A percentile compares a stretch with the other conserved stretches of the same genome.
Evolutionary conservation across 2,329 filamentous ascomycete genomes (phyloP).

Genomic region (Pseudonectria foliicola): DNA sequence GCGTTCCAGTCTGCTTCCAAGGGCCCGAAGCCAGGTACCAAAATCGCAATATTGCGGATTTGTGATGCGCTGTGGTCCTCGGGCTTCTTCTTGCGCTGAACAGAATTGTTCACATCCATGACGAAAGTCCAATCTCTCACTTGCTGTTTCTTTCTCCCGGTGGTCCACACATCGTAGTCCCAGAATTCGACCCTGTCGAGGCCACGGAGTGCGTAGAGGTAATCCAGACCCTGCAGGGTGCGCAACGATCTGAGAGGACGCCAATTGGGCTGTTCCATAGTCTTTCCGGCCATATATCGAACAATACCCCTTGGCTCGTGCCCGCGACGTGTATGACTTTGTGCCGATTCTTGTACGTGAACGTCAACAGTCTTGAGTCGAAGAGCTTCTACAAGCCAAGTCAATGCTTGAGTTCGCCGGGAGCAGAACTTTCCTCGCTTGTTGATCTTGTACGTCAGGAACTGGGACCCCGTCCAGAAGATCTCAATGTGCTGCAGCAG

Average conservation of each 20-base stretch:
- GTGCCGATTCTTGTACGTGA: conserved; percentile 32
- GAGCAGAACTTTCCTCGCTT: conserved; percentile 25
- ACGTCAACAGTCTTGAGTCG: conserved; percentile 35
- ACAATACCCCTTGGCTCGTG: conserved; percentile 27
- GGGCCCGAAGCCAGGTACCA: conserved; percentile 8
- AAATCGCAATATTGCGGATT: conserved; percentile 14
- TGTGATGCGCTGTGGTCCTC: conserved; percentile 5
- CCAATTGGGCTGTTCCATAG: conserved; percentile 32
- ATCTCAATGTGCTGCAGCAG: conserved; percentile 39
- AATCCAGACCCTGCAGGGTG: conserved; percentile 38
- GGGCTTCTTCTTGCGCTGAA: conserved; percentile 12
- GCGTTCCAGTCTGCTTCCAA: conserved; percentile 5
- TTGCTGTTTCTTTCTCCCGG: not conserved
- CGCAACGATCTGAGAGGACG: conserved; percentile 31
- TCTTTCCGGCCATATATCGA: conserved; percentile 21
- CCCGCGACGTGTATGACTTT: conserved; percentile 24
- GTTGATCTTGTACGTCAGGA: conserved; percentile 15
- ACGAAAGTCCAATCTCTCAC: conserved; percentile 26
- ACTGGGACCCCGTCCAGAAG: conserved; percentile 33
- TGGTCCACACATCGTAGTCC: conserved; percentile 28
- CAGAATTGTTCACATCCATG: conserved; percentile 18
- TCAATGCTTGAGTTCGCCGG: conserved; percentile 29
- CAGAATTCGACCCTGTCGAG: conserved; percentile 34
- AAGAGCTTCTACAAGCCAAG: conserved; percentile 27
- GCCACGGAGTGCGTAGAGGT: conserved; percentile 36